phyloP scores from a whole-genome alignment of 2,329 filamentous ascomycete species.

The Aureobasidium lini region DNA sequence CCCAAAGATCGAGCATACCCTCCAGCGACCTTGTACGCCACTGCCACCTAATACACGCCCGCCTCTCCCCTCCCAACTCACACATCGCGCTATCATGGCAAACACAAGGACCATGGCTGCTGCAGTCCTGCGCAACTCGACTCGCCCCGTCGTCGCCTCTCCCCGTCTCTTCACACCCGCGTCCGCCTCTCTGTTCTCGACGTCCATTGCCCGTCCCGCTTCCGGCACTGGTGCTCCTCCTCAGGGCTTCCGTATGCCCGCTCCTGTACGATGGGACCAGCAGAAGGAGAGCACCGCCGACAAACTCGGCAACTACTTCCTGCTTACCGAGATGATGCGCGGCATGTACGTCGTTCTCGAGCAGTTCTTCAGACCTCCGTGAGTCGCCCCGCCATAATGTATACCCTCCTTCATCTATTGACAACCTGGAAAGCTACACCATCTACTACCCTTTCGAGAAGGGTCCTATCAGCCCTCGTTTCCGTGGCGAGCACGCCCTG shows the following conservation, averaged over 20 bases:
- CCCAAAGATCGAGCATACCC: background rate
- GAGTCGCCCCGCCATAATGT: slow-evolving; percentile 40
- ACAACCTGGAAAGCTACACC: slow-evolving; percentile 62
- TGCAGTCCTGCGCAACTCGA: slow-evolving; percentile 39
- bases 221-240: slow-evolving; percentile 72
- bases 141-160: slow-evolving; percentile 32
- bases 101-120: slow-evolving; percentile 39
- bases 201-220: slow-evolving; percentile 52
- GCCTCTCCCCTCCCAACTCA: background rate
- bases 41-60: slow-evolving; percentile 12
- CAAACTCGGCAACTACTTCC: slow-evolving; percentile 85
- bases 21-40: slow-evolving; percentile 19
- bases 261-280: slow-evolving; percentile 71
- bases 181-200: slow-evolving; percentile 54
- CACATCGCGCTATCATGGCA: slow-evolving; percentile 36
- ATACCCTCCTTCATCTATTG: slow-evolving; percentile 17
- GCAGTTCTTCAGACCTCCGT: slow-evolving; percentile 98
- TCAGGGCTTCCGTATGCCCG: slow-evolving; percentile 69
- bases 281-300: slow-evolving; percentile 69
- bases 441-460: slow-evolving; percentile 99
- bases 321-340: slow-evolving; percentile 89
- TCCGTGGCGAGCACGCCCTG: slow-evolving; percentile 95
- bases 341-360: slow-evolving; percentile 98
- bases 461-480: slow-evolving; percentile 93
- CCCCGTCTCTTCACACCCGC: slow-evolving; percentile 34